Conservation (phyloP, 23 red algal genomes). For the Porphyridium purpureum region DNA sequence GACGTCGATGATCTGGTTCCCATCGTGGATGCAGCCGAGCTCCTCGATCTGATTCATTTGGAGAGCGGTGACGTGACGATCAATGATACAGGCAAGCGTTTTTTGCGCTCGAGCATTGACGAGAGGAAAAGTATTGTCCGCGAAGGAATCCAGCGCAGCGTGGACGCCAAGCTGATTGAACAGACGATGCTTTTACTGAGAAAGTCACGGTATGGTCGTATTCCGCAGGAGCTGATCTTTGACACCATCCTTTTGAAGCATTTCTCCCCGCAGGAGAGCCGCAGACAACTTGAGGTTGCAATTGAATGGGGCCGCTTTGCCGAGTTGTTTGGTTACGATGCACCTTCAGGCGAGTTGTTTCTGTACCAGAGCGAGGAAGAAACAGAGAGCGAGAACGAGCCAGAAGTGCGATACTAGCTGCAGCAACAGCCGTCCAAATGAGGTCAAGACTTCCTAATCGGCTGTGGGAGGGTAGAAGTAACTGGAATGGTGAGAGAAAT, state of each 20-base stretch:
- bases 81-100: slow-evolving; percentile 32
- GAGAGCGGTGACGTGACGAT: slow-evolving; percentile 67
- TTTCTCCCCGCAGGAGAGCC: slow-evolving; percentile 72
- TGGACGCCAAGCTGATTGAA: slow-evolving; percentile 54
- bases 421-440: too few species aligned
- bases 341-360: slow-evolving; percentile 58
- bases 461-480: too few species aligned
- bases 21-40: slow-evolving; percentile 78
- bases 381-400: too few species aligned
- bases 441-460: too few species aligned
- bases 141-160: slow-evolving; percentile 19
- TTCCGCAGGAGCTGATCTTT: slow-evolving; percentile 92
- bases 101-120: slow-evolving; percentile 68
- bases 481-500: too few species aligned
- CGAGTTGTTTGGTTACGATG: slow-evolving; percentile 91
- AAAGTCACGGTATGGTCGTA: slow-evolving; percentile 29
- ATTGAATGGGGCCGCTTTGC: slow-evolving; percentile 99
- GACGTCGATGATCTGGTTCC: slow-evolving; percentile 96
- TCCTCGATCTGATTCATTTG: slow-evolving; percentile 66
- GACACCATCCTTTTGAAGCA: slow-evolving; percentile 86
- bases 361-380: slow-evolving; percentile 52
- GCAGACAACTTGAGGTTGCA: slow-evolving; percentile 82
- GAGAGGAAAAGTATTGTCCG: slow-evolving; percentile 84
- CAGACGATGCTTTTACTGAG: slow-evolving; percentile 54
- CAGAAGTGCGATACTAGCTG: too few species aligned